phyloP scores from a whole-genome alignment of 2,329 filamentous ascomycete genomes.

The Xenoacremonium recifei region DNA sequence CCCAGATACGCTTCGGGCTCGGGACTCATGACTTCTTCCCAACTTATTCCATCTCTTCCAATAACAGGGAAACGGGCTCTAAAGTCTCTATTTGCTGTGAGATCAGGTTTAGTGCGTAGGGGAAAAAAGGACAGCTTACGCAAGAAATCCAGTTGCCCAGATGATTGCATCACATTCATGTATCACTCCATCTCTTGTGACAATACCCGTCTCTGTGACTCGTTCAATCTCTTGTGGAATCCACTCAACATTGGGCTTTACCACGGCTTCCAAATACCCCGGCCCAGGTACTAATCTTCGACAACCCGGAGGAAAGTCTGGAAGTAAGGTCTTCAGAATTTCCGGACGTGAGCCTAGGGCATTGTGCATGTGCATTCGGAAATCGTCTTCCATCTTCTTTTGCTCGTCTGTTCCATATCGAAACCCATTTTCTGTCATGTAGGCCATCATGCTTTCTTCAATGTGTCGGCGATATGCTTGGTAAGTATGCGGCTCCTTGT shows the following conservation, averaged over 20 bases:
- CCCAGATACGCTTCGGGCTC: constrained; percentile 3
- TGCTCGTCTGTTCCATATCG: not conserved
- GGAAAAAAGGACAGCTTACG: not conserved
- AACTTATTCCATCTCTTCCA: not conserved
- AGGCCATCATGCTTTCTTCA: constrained; percentile 1
- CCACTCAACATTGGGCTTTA: not conserved
- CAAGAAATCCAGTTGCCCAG: not conserved
- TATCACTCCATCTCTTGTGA: not conserved
- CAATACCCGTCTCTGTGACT: not conserved
- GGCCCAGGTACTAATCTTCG: not conserved
- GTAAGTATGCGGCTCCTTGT: not conserved
- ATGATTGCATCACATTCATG: constrained; percentile 1
- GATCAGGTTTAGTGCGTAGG: too few relatives aligned
- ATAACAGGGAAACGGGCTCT: not conserved
- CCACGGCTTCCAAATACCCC: not conserved
- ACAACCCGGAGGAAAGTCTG: not conserved
- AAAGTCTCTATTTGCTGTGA: not conserved
- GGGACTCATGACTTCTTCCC: constrained; percentile 1
- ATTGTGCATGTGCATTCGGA: not conserved
- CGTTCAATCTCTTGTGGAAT: not conserved
- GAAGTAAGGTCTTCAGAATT: not conserved
- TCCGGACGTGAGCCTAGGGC: not conserved
- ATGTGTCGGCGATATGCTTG: not conserved
- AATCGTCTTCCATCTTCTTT: not conserved
- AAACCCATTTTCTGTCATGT: constrained; percentile 1